These are phyloP conservation scores for Triadica sebifera DNA, from an alignment of 345 rosid species.

Conservation along the genomic window DNA sequence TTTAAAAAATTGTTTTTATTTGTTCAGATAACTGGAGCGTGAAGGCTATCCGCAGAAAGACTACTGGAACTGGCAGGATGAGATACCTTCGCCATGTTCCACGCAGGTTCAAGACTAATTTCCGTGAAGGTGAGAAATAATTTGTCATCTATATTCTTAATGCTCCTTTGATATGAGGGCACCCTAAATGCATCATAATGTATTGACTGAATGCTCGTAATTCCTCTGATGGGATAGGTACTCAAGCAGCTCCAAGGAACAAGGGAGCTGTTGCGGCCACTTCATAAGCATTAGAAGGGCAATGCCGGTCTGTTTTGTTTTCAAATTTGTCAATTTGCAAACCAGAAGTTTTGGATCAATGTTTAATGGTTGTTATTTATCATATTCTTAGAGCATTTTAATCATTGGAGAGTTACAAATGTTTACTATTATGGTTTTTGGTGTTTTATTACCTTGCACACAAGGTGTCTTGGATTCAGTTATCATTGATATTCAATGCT, in stretches of 20 bases:
- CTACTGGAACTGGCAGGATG: conserved; percentile 29
- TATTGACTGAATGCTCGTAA: neutral
- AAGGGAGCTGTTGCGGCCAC: conserved; percentile 20
- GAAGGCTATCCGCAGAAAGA: conserved; percentile 29
- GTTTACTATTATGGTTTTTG: conserved; percentile 4
- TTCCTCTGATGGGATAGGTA: neutral
- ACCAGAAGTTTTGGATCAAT: conserved; percentile 22
- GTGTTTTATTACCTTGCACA: neutral
- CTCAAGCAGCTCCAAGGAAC: conserved; percentile 30
- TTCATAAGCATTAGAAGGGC: conserved; percentile 15
- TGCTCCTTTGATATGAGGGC: neutral
- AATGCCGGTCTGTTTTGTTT: conserved; percentile 9
- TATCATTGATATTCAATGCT: neutral
- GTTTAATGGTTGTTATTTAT: neutral
- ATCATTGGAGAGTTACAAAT: neutral
- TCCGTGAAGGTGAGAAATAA: conserved; percentile 16
- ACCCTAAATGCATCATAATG: neutral
- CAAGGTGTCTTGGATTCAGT: neutral
- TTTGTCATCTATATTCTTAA: neutral
- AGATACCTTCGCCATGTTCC: conserved; percentile 25
- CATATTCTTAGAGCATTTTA: neutral
- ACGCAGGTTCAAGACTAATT: conserved; percentile 30
- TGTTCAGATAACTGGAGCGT: conserved; percentile 27
- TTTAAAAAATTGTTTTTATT: neutral
- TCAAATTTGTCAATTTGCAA: conserved; percentile 18